Percentiles rank a stretch among this genome's conserved stretches.
These are phyloP conservation scores for Penicillium thymicola DNA, from an alignment of 2,329 filamentous ascomycete genomes.

Conservation along the genomic window DNA sequence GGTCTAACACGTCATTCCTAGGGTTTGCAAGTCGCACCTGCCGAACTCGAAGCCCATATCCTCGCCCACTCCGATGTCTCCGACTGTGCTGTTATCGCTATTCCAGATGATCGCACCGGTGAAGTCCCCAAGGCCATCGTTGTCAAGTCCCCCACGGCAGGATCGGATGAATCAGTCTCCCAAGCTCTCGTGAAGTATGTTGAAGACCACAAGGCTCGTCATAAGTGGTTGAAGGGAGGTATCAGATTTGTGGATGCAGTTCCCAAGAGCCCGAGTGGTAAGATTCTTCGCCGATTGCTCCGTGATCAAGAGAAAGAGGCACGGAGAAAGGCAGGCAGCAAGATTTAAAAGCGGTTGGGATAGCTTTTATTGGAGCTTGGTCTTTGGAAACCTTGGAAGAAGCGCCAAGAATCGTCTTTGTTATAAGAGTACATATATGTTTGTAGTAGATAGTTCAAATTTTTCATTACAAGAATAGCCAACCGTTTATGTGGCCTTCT, in stretches of 20 bases:
- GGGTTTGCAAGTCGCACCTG: constrained; percentile 79
- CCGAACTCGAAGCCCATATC: constrained; percentile 77
- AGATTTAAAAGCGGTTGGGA: constrained; percentile 51
- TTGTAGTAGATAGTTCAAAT: background rate
- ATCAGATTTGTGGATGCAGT: constrained; percentile 57
- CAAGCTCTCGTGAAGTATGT: constrained; percentile 57
- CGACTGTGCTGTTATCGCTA: constrained; percentile 74
- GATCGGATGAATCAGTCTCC: constrained; percentile 49
- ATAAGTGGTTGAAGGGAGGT: constrained; percentile 62
- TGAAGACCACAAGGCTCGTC: constrained; percentile 58
- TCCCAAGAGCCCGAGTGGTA: constrained; percentile 61
- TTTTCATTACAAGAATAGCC: too few relatives aligned
- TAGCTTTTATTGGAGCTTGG: background rate
- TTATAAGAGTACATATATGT: background rate
- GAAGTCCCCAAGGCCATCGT: constrained; percentile 64
- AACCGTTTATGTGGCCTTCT: too few relatives aligned
- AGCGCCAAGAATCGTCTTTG: background rate
- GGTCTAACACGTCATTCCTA: constrained; percentile 33
- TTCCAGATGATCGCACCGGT: constrained; percentile 61
- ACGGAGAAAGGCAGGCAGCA: constrained; percentile 62
- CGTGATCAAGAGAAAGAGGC: constrained; percentile 71
- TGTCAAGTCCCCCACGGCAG: constrained; percentile 55
- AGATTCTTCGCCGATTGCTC: constrained; percentile 62
- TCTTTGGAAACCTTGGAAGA: background rate
- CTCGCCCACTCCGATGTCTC: constrained; percentile 71